Conservation (phyloP, 768 basidiomycete species). For the Lanmaoa pseudosensibilis region DNA sequence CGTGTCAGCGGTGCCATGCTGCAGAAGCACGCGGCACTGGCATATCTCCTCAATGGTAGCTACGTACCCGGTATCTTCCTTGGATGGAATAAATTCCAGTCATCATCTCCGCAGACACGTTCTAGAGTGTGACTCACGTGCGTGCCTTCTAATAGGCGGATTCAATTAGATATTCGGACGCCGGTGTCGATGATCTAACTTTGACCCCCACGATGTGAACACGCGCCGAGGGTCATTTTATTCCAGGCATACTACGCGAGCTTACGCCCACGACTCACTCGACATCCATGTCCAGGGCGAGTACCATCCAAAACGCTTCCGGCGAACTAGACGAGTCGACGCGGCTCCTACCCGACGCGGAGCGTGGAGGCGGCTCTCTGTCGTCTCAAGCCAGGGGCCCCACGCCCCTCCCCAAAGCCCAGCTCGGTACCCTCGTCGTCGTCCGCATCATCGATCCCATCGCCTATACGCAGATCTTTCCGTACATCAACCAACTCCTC, state of each 20-base stretch:
- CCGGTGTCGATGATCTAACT: neutral
- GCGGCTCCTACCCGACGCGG: conserved; percentile 1
- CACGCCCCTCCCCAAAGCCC: conserved; percentile 2
- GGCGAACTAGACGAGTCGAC: neutral
- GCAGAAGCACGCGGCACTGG: neutral
- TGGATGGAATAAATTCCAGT: neutral
- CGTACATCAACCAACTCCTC: conserved; percentile 11
- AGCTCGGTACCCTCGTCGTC: neutral
- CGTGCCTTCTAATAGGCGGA: neutral
- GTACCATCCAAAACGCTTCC: neutral
- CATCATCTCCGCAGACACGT: neutral
- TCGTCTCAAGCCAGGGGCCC: neutral
- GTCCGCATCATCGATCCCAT: neutral
- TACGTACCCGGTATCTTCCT: neutral
- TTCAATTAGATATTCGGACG: neutral
- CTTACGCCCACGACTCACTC: neutral
- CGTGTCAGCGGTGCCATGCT: neutral
- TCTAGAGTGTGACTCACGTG: neutral
- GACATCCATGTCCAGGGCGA: neutral
- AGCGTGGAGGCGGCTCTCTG: neutral
- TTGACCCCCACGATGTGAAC: neutral
- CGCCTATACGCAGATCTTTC: conserved; percentile 5
- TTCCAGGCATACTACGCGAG: neutral
- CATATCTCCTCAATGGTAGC: neutral
- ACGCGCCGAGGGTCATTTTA: neutral